Percentiles rank a stretch among this genome's conserved stretches.
phyloP scores from a whole-genome alignment of 2,329 filamentous ascomycete species.

The Colletotrichum tropicicola region DNA sequence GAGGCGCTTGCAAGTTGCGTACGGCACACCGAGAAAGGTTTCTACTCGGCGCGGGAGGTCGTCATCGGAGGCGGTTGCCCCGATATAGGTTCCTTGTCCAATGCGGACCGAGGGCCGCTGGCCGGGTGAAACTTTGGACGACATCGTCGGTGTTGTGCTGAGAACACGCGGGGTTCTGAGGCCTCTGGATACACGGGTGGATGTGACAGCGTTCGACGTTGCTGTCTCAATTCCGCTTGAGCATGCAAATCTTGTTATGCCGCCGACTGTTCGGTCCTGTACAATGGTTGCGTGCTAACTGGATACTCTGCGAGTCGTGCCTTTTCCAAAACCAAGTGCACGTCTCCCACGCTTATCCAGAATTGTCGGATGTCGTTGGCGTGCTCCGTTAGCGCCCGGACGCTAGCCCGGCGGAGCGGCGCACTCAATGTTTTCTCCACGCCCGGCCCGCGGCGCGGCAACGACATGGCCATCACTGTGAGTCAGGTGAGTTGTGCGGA shows the following conservation, averaged over 20 bases:
- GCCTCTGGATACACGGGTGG: no score
- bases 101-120: slow-evolving; percentile 33
- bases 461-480: no score
- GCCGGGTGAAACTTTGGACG: neutral
- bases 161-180: neutral
- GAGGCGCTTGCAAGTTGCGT: slow-evolving; percentile 56
- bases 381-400: slow-evolving; percentile 16
- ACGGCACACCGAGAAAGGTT: slow-evolving; percentile 60
- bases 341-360: neutral
- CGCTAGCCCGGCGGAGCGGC: slow-evolving; percentile 14
- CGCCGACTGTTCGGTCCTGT: no score
- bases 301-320: no score
- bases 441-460: neutral
- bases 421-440: neutral
- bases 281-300: no score
- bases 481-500: no score
- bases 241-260: no score
- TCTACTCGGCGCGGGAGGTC: slow-evolving; percentile 52
- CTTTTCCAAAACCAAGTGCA: neutral
- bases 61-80: slow-evolving; percentile 41
- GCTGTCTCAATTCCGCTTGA: no score
- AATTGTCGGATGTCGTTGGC: slow-evolving; percentile 17
- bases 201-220: no score
- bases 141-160: neutral
- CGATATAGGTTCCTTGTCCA: slow-evolving; percentile 51